phyloP scores from a whole-genome alignment of 2,329 filamentous ascomycete species.

The Alternaria triticimaculans region DNA sequence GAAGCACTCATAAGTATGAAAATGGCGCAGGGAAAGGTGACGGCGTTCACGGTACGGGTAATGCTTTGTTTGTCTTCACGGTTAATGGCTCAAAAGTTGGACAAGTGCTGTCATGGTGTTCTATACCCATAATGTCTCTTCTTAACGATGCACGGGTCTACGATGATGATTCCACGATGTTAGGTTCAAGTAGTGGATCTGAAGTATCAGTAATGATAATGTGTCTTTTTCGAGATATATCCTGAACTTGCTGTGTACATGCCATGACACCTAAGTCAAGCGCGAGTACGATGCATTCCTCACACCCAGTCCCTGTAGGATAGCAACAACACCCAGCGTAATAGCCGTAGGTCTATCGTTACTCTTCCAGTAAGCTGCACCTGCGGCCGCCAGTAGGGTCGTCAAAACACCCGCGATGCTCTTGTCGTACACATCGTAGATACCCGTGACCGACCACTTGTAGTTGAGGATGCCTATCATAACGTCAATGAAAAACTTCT shows the following conservation, averaged over 20 bases:
- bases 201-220: not conserved
- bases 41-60: not conserved
- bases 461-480: constrained; percentile 41
- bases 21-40: not conserved
- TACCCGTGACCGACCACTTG: constrained; percentile 41
- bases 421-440: constrained; percentile 43
- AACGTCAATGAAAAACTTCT: too few relatives aligned
- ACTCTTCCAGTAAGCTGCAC: constrained; percentile 28
- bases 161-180: not conserved
- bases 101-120: constrained; percentile 1
- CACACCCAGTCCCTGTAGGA: constrained; percentile 35
- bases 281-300: constrained; percentile 27
- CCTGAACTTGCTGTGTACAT: not conserved
- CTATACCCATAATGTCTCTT: constrained; percentile 1
- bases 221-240: not conserved
- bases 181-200: not conserved
- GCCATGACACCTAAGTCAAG: not conserved
- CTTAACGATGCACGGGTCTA: not conserved
- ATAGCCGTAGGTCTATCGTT: constrained; percentile 36
- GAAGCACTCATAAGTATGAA: not conserved
- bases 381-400: constrained; percentile 32
- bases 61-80: not conserved
- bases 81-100: not conserved
- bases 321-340: constrained; percentile 28
- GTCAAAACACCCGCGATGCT: constrained; percentile 38